Conservation (phyloP, 2,329 filamentous ascomycete genomes). For the Keithomyces neogunnii region DNA sequence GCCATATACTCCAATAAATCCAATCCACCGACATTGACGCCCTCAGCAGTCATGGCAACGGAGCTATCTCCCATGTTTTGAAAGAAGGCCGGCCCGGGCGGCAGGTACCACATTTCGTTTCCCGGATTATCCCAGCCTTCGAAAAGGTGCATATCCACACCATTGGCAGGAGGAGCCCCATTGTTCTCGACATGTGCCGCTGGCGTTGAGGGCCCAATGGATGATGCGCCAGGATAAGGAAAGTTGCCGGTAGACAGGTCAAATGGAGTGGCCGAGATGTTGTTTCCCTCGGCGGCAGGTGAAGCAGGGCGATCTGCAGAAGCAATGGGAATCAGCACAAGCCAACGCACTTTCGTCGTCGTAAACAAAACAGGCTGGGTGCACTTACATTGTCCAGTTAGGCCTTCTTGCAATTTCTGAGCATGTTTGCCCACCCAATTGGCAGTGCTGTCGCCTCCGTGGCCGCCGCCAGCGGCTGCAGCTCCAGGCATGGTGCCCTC, state of each 20-base stretch:
- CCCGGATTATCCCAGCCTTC: slow-evolving; percentile 47
- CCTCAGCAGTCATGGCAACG: slow-evolving; percentile 59
- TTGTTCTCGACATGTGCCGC: slow-evolving; percentile 28
- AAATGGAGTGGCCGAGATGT: slow-evolving; percentile 56
- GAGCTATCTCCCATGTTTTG: slow-evolving; percentile 53
- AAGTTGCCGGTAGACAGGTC: slow-evolving; percentile 48
- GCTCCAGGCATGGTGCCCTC: slow-evolving; percentile 15
- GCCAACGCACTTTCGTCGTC: too few species aligned
- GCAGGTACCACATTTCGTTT: slow-evolving; percentile 60
- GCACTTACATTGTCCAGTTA: slow-evolving; percentile 28
- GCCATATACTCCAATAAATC: slow-evolving; percentile 62
- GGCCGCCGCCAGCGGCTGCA: slow-evolving; percentile 1
- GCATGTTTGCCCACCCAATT: slow-evolving; percentile 29
- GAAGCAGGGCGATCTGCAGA: slow-evolving; percentile 25
- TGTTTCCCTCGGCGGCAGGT: slow-evolving; percentile 31
- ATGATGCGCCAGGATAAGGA: slow-evolving; percentile 40
- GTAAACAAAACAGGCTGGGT: neutral
- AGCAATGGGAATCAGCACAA: neutral
- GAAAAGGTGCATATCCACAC: slow-evolving; percentile 34
- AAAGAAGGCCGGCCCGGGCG: slow-evolving; percentile 54
- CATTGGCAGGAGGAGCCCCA: slow-evolving; percentile 11
- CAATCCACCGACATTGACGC: slow-evolving; percentile 57
- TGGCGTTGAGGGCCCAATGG: slow-evolving; percentile 43
- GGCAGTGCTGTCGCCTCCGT: slow-evolving; percentile 14
- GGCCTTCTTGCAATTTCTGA: slow-evolving; percentile 30